A percentile compares a stretch with the other conserved stretches of the same genome.
phyloP scores from a whole-genome alignment of 2,329 filamentous ascomycete genomes.

The Ceratocystis harringtonii region DNA sequence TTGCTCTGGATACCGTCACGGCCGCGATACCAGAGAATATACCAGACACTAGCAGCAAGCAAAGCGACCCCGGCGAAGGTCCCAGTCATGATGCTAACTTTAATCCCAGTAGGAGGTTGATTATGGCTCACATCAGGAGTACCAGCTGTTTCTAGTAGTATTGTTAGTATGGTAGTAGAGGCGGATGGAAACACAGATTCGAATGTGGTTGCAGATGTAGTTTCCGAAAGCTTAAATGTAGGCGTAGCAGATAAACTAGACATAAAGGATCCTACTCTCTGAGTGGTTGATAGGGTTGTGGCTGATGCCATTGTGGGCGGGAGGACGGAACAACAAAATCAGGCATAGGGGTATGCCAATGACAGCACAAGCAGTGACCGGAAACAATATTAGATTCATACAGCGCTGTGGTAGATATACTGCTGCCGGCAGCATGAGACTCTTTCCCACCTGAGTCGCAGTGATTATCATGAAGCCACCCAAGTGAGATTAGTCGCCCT shows the following conservation, averaged over 20 bases:
- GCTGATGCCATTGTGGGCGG: neutral
- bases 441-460: neutral
- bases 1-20: slow-evolving; percentile 19
- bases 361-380: too few species aligned
- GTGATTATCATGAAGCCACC: neutral
- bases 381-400: too few species aligned
- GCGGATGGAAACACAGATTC: neutral
- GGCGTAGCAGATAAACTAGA: neutral
- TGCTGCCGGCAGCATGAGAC: neutral
- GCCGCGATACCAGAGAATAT: slow-evolving; percentile 30
- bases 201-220: neutral
- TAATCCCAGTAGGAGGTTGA: slow-evolving; percentile 26
- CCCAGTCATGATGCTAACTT: slow-evolving; percentile 34
- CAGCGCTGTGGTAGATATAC: neutral
- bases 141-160: neutral
- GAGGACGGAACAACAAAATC: neutral
- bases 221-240: neutral
- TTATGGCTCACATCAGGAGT: neutral
- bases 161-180: neutral
- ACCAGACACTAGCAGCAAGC: slow-evolving; percentile 29
- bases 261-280: neutral
- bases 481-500: neutral
- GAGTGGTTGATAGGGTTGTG: neutral
- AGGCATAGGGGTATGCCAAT: too few species aligned
- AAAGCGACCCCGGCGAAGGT: slow-evolving; percentile 28